Base-by-base conservation (phyloP, 805 yeast genomes). In the Candida ortonii region DNA sequence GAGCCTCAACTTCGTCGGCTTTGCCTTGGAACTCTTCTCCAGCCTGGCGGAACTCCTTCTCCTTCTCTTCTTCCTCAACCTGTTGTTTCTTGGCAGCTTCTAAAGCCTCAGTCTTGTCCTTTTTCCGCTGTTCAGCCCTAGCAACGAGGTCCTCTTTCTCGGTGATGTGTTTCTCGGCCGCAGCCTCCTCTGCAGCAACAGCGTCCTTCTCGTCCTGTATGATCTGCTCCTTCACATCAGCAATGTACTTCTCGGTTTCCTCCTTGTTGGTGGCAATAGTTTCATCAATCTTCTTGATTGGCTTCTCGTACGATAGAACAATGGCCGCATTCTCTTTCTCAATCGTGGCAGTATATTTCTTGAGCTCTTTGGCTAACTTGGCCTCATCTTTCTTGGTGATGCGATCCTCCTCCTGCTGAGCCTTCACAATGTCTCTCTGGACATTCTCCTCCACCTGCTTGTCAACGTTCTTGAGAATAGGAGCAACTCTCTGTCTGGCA, bases 401-500 rank as follows among this genome's bases (percentile, higher is more conserved):
- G 27, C 54, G 45, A 16, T 59, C 64, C 33, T 68, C 59, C 22
- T 52, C 68, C 52, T 52, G 66, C 54, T 40, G 59, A 54, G 52
- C 67, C 56, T 46, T 64, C 61, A 29, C 39, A 6, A 25, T 24
- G 50, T 71, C 78, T 42, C 63, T 71, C 36, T 61, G 42, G 41
- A 68, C 53, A 20, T 70, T 62, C 43, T 64, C 62, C 30, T 54
- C 57, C 29, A 73, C 80, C 40, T 70, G 69, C 18, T 66, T 70
- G 49, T 73, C 71, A 50, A 75, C 73, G 43, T 57, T 62, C 28
- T 68, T 64, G 49, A 75, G 59, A 23, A 74, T 69, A 5, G 81
- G 81, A 21, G 73, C 71, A 23, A 75, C 76, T 44, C 80, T 65
- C 43, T 62, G 62, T 24, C 71, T 70, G 15, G 80, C 80, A 49